Conservation (phyloP, 371 early-diverging fungal genomes). For the Mucor plumbeus region DNA sequence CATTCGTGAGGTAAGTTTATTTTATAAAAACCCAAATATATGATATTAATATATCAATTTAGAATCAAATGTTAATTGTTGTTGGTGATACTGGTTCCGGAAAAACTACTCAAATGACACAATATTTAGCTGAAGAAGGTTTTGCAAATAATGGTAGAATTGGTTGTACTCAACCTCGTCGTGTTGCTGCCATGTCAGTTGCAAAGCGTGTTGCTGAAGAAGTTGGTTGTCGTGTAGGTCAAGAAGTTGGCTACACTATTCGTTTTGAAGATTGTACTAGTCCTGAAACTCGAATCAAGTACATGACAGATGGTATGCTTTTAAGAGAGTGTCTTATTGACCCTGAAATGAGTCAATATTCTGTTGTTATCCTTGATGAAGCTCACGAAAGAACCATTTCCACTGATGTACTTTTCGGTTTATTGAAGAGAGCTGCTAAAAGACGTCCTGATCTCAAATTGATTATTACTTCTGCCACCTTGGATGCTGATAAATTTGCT, state of each 20-base stretch:
- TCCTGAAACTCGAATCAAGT: slow-evolving; percentile 94
- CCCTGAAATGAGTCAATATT: slow-evolving; percentile 82
- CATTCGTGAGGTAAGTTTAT: slow-evolving; percentile 61
- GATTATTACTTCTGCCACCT: slow-evolving; percentile 96
- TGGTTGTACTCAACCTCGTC: slow-evolving; percentile 99
- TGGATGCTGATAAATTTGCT: slow-evolving; percentile 96
- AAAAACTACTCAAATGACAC: slow-evolving; percentile 99
- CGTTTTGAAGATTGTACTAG: slow-evolving; percentile 98
- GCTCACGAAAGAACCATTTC: slow-evolving; percentile 99
- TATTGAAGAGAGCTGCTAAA: slow-evolving; percentile 88
- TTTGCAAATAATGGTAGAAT: slow-evolving; percentile 86
- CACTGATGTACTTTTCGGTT: slow-evolving; percentile 98
- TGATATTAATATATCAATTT: not conserved
- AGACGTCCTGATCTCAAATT: slow-evolving; percentile 89
- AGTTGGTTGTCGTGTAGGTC: slow-evolving; percentile 93
- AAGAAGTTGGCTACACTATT: slow-evolving; percentile 98
- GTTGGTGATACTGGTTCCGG: slow-evolving; percentile 99
- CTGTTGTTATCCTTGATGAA: slow-evolving; percentile 98
- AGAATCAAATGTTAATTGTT: slow-evolving; percentile 91
- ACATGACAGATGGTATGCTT: slow-evolving; percentile 99
- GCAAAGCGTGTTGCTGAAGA: slow-evolving; percentile 99
- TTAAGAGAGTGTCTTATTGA: slow-evolving; percentile 96
- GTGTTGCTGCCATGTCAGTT: slow-evolving; percentile 99
- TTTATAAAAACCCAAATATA: not conserved
- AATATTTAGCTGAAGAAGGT: slow-evolving; percentile 96